Percentiles rank a stretch among this genome's conserved stretches.
phyloP scores from a whole-genome alignment of 106 monocot genomes.

The Ottelia alismoides region DNA sequence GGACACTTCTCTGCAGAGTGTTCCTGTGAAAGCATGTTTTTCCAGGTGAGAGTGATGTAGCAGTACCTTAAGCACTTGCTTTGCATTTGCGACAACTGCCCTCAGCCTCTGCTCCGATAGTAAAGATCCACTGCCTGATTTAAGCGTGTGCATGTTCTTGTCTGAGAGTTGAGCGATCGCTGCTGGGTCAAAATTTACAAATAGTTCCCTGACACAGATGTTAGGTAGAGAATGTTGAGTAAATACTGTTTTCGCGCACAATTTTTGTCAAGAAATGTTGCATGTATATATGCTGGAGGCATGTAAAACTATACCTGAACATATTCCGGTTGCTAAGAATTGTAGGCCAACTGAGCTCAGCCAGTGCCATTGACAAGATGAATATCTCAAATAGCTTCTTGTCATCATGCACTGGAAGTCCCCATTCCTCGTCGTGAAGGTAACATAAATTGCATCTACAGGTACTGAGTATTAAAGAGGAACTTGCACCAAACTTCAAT shows the following conservation, averaged over 20 bases:
- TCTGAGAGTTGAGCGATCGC: constrained; percentile 40
- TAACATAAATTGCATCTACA: constrained; percentile 26
- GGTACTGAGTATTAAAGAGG: too few species aligned
- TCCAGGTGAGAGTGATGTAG: background rate
- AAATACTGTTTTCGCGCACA: too few species aligned
- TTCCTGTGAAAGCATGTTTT: too few species aligned
- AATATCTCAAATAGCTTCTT: constrained; percentile 46
- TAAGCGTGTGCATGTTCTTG: constrained; percentile 31
- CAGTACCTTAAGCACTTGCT: constrained; percentile 36
- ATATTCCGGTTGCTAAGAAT: constrained; percentile 35
- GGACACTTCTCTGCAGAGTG: too few species aligned
- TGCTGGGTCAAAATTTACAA: constrained; percentile 38
- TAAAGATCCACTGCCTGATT: constrained; percentile 17
- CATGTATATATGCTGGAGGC: background rate
- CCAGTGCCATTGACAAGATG: constrained; percentile 31
- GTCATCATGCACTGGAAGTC: constrained; percentile 31
- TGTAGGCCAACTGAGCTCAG: constrained; percentile 39
- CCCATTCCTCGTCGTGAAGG: constrained; percentile 55
- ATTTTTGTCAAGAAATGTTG: too few species aligned
- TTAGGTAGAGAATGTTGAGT: background rate
- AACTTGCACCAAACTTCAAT: too few species aligned
- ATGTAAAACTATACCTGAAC: constrained; percentile 23
- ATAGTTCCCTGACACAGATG: constrained; percentile 26
- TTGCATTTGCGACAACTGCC: constrained; percentile 40
- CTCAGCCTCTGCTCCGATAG: constrained; percentile 43